phyloP scores from a whole-genome alignment of 441 rosid species.

The Populus hybrid region DNA sequence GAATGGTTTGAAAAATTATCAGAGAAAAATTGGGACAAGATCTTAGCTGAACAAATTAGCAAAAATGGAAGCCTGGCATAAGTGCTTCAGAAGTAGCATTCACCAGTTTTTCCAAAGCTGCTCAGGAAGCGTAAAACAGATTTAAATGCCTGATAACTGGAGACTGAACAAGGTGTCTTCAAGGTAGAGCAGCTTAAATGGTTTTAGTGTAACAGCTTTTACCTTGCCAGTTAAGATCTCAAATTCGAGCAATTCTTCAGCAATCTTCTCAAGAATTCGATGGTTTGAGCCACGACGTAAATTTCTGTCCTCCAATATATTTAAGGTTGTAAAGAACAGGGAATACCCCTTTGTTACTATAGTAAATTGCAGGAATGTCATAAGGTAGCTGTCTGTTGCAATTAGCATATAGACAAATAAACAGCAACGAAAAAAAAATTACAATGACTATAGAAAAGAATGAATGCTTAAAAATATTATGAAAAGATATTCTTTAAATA shows the following conservation, averaged over 20 bases:
- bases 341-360: conserved; percentile 70
- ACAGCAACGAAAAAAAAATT: too few relatives aligned
- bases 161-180: background rate
- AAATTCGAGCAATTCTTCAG: conserved; percentile 84
- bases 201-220: conserved; percentile 16
- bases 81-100: background rate
- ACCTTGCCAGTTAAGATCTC: conserved; percentile 94
- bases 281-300: too few relatives aligned
- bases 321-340: conserved; percentile 9
- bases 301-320: background rate
- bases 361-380: conserved; percentile 85
- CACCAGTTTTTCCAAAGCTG: background rate
- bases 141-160: background rate
- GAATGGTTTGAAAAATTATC: background rate
- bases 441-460: too few relatives aligned
- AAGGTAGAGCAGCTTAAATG: background rate
- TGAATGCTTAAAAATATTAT: too few relatives aligned
- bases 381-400: too few relatives aligned
- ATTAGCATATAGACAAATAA: too few relatives aligned
- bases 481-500: too few relatives aligned
- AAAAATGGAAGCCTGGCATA: too few relatives aligned
- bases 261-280: conserved; percentile 78
- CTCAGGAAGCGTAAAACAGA: background rate
- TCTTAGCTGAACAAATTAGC: background rate
- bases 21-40: background rate